Evolutionary conservation across 108 stramenopile genomes (phyloP).

Genomic region (Skeletonema tropicum): DNA sequence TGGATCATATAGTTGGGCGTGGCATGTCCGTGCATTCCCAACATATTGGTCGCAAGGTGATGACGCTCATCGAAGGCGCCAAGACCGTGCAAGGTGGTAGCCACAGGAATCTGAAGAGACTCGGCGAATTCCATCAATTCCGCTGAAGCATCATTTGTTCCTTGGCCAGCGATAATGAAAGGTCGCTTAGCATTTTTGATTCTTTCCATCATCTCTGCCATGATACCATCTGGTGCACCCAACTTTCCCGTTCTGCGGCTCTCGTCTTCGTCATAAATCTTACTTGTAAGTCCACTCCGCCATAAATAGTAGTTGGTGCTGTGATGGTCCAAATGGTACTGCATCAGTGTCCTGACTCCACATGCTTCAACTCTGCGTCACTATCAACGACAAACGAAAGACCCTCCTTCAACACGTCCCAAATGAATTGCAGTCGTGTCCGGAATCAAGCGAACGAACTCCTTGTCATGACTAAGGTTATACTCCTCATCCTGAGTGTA

Average conservation of each 20-base stretch:
- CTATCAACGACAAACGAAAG: constrained; percentile 69
- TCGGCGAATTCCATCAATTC: constrained; percentile 87
- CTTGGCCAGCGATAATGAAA: constrained; percentile 91
- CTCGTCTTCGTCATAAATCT: constrained; percentile 54
- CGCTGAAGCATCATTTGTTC: constrained; percentile 78
- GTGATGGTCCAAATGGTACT: constrained; percentile 78
- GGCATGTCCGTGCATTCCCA: constrained; percentile 93
- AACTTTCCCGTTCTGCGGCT: constrained; percentile 43
- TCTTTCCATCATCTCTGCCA: constrained; percentile 70
- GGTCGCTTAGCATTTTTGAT: constrained; percentile 86
- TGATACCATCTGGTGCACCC: constrained; percentile 46
- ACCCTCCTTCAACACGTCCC: constrained; percentile 63
- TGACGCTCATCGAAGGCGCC: constrained; percentile 88
- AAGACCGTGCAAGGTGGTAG: constrained; percentile 87
- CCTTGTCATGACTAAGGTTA: constrained; percentile 27
- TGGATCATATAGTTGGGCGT: constrained; percentile 92
- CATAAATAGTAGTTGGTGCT: constrained; percentile 64
- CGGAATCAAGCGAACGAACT: constrained; percentile 64
- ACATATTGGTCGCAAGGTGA: constrained; percentile 86
- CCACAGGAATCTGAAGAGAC: constrained; percentile 86
- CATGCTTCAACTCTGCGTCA: constrained; percentile 38
- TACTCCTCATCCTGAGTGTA: constrained; percentile 17
- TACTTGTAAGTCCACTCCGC: constrained; percentile 47
- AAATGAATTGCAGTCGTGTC: constrained; percentile 69
- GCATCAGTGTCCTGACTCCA: constrained; percentile 54